A percentile compares a stretch with the other conserved stretches of the same genome.
phyloP scores from a whole-genome alignment of 106 monocot genomes.

The Platanthera zijinensis region DNA sequence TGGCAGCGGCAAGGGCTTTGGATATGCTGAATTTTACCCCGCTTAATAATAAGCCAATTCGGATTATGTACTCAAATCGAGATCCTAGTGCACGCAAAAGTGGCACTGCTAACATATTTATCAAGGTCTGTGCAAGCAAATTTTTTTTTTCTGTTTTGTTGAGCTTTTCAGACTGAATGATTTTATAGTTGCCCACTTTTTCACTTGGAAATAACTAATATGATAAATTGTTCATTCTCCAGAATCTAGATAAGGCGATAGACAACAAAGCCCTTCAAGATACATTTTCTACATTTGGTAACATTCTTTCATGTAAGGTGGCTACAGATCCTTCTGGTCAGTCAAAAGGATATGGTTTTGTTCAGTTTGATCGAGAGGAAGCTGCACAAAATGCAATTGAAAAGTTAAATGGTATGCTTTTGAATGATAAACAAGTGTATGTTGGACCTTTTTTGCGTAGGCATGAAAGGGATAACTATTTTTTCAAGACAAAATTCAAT shows the following conservation, averaged over 20 bases:
- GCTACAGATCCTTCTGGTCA: slow-evolving; percentile 51
- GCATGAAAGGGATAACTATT: slow-evolving; percentile 50
- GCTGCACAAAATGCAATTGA: slow-evolving; percentile 48
- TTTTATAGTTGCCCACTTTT: background rate
- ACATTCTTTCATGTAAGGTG: slow-evolving; percentile 57
- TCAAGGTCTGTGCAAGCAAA: slow-evolving; percentile 15
- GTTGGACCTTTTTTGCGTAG: slow-evolving; percentile 60
- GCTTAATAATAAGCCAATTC: slow-evolving; percentile 44
- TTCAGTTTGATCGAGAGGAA: slow-evolving; percentile 53
- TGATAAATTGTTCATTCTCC: background rate
- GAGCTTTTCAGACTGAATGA: background rate
- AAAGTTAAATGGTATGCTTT: slow-evolving; percentile 55
- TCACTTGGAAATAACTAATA: background rate
- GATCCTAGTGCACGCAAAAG: slow-evolving; percentile 37
- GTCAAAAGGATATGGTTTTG: slow-evolving; percentile 67
- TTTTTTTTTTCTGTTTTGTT: background rate
- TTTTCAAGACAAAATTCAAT: slow-evolving; percentile 21
- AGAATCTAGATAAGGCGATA: slow-evolving; percentile 44
- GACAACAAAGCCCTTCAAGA: slow-evolving; percentile 36
- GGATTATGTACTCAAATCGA: slow-evolving; percentile 43
- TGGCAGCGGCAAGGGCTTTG: slow-evolving; percentile 30
- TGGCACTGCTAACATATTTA: slow-evolving; percentile 49
- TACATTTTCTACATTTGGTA: slow-evolving; percentile 59
- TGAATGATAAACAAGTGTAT: slow-evolving; percentile 59
- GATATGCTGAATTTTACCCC: slow-evolving; percentile 46